Evolutionary conservation across 148 eudicot species (phyloP), one percentile per base, ranked within the genome.

Genomic region (Polygonum maritimum): DNA sequence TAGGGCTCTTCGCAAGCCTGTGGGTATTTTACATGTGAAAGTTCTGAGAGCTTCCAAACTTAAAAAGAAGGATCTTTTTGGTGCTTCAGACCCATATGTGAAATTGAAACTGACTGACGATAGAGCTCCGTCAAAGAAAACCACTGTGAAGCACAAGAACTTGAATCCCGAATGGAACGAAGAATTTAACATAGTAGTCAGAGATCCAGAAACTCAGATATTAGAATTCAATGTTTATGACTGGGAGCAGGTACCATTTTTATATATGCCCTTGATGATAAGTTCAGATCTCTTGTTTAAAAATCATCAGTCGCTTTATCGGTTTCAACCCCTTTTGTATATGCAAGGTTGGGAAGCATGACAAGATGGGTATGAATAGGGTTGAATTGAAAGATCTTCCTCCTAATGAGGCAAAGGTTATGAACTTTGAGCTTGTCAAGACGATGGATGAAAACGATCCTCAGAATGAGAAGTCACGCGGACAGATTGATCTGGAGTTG

Each of bases 151-250:
- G 85, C 92, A 87, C 80, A 91, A 86, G 85, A 93, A 87, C 80
- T 84, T 93, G 79, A 93, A 93, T 73, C 98, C 98, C 41, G 97
- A 93, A 78, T 93, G 98, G 98, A 91, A 93, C 73, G 94, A 93
- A 81, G 97, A 91, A 26, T 91, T 88, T 76, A 87, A 86, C 41
- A 4, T 93, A 80, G 82, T 85, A 72, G 91, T 93, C 54, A 88
- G 88, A 84, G 92, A 89, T 85, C 98, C 92, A 44, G 85, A 86
- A 77, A 81, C 94, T 7, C 98, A 93, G 81, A 82, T 76, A n/a
- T 51, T 91, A 69, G 85, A 86, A 75, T 48, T 91, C 54, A 48
- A 12, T 78, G 94, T 93, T 71, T 89, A 84, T 82, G 98, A 93
- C 78, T 93, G 97, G 94, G 98, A 93, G 77, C 92, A 91, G 94